Evolutionary conservation across 345 rosid species (phyloP), one percentile per base, ranked within the genome.

Genomic region (Populus ilicifolia): DNA sequence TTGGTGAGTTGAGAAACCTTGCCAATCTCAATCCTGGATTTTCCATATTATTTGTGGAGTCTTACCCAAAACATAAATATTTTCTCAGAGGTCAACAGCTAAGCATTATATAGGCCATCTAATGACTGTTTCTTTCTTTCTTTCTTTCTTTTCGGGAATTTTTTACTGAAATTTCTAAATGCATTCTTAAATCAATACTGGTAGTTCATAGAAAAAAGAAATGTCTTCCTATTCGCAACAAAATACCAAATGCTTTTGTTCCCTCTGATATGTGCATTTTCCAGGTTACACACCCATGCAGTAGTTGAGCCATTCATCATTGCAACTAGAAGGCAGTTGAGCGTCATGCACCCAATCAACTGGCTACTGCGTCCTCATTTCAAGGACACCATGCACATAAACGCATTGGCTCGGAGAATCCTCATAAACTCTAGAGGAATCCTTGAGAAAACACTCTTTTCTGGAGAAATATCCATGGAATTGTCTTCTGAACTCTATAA

Each of bases 231-330:
- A 25, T 71, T 39, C 59, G 1, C 54, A 13, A 48, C 17, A 27
- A 18, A 62, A 36, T 59, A 46, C 12, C 29, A 23, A 33, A 67
- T 21, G 9, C 54, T 23, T 66, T 8, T 39, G 3, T 39, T 56
- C 29, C 10, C 10, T 43, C 46, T 30, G 41, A 39, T 66, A 43
- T 39, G 38, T 16, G 70, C 67, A 65, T 78, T 81, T 75, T 76
- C 21, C 62, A 89, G 95, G 95, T 87, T 91, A 85, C 89, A 89
- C 69, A 89, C 95, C 66, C 93, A 88, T 76, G 91, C 90, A 12
- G 88, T 91, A 5, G 76, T 87, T 6, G 93, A 91, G 88, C 95
- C 95, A 50, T 87, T 89, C 89, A 82, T 27, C 29, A 91, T 91
- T 80, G 93, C 93, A 56, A 84, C 89, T 5, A 86, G 91, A 78